These are phyloP conservation scores for Aspergillus biplanus DNA, from an alignment of 495 filamentous ascomycete species.

Conservation along the genomic window DNA sequence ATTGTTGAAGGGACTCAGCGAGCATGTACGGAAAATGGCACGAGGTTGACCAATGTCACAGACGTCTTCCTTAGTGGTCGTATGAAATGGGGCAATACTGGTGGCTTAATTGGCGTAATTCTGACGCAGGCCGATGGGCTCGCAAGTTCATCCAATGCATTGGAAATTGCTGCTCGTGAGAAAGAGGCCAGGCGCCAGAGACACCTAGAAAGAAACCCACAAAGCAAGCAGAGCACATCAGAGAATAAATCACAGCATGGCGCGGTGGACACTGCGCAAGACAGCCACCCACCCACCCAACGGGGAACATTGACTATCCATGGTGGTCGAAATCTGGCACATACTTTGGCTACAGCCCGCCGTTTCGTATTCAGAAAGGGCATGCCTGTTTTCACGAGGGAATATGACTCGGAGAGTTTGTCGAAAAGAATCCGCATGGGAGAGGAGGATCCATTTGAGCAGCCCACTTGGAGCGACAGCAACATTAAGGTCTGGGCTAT, in stretches of 20 bases:
- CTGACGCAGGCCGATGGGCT: slow-evolving; percentile 75
- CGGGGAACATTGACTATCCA: slow-evolving; percentile 63
- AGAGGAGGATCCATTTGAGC: slow-evolving; percentile 40
- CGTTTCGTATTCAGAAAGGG: slow-evolving; percentile 87
- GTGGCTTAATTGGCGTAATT: slow-evolving; percentile 83
- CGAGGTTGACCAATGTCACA: slow-evolving; percentile 60
- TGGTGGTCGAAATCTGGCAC: slow-evolving; percentile 74
- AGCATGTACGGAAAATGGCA: slow-evolving; percentile 65
- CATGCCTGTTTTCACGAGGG: slow-evolving; percentile 68
- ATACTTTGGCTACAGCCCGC: slow-evolving; percentile 79
- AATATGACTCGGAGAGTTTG: slow-evolving; percentile 57
- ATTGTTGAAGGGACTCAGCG: slow-evolving; percentile 84
- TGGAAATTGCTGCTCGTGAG: slow-evolving; percentile 32
- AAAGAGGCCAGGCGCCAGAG: slow-evolving; percentile 37
- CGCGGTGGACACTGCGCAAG: slow-evolving; percentile 12
- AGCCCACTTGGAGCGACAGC: slow-evolving; percentile 73
- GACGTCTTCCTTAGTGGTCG: slow-evolving; percentile 82
- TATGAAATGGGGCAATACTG: slow-evolving; percentile 72
- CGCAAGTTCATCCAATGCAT: slow-evolving; percentile 33
- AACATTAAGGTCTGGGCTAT: slow-evolving; percentile 85
- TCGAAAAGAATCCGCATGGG: slow-evolving; percentile 21
- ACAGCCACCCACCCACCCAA: slow-evolving; percentile 17
- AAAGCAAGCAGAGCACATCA: slow-evolving; percentile 30
- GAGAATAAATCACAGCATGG: slow-evolving; percentile 11
- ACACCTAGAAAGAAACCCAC: slow-evolving; percentile 29